Base-by-base conservation (phyloP, 2,329 filamentous ascomycete genomes). In the Akanthomyces muscarius region DNA sequence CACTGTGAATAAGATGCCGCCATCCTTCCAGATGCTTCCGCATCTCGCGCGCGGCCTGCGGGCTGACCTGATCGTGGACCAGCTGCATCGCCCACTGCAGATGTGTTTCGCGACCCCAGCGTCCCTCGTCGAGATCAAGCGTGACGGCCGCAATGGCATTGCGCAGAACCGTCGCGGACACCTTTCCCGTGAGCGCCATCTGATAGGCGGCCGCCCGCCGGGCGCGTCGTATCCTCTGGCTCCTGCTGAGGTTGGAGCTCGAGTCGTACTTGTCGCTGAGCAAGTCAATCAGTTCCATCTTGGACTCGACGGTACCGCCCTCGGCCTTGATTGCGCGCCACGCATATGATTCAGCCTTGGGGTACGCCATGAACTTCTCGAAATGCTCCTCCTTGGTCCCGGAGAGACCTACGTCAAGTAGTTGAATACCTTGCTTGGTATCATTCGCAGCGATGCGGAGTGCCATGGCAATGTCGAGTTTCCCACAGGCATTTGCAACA, bases 81-180 rank as follows among this genome's bases (percentile, higher is more conserved):
- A 77, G 64, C 13, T 61, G 54, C 41, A 73, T 45, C 11, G 76
- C 59, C 69, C 73, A 76, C 45, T 64, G 41, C 38, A 77, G 59
- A 11, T 75, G 71, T 14, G 63, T 44, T 7, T 67, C 71, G 18
- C 75, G 69, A 3, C 76, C 77, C 25, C 62, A 63, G n/a, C 68
- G 65, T 6, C 76, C 75, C 42, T 64, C 63, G 38, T 73, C 71
- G 5, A 79, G 68, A 62, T 78, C 76, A 11, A 71, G 66, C 4
- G 72, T 68, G 23, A 75, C 63, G 2, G 73, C 63, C 5, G 65
- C 60, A 7, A 71, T 62, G n/a, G 76, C 42, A 41, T 67, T 67
- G 50, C 65, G 65, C 21, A 78, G 63, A 11, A 69, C 67, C 21
- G 66, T 58, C 6, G 68, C 64, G 8, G 74, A 69, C n/a, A 72